Base-by-base conservation (phyloP, 1,139 yeast genomes). In the Hemisphaericaspora subhashii region DNA sequence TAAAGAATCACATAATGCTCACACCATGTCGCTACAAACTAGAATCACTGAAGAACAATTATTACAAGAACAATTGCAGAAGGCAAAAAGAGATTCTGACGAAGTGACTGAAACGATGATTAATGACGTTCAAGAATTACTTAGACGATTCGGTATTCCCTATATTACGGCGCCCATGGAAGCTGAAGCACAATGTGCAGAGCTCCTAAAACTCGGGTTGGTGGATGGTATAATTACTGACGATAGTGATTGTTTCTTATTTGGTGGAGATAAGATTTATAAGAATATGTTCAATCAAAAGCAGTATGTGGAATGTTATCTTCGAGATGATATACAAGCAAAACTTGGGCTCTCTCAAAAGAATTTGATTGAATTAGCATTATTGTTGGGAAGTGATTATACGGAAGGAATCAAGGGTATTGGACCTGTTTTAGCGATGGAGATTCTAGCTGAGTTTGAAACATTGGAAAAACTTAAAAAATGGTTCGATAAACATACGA, bases 151-250 rank as follows among this genome's bases (percentile, higher is more conserved):
- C 66, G 98, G 98, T 1, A 85, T 92, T 9, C 98, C 98, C 0
- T 92, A 79, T 51, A 77, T 92, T 6, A 87, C 96, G 0, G 97
- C 98, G 0, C 98, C 98, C 0, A 88, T 87, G 88, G 98, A 92
- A 62, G 98, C 98, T 1, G 98, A 92, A 65, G 97, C 98, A 0
- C 98, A 92, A 55, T 92, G 98, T 62, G 97, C 96, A 0, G 87
- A 83, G 48, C 64, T 92, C 9, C 62, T 79, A 36, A 60, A 63
- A 18, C 59, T 88, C 13, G 78, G 77, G 0, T 68, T 92, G 17
- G 97, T 92, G 2, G 98, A 94, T 60, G 99, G 98, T 0, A 86
- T 92, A 15, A 83, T 94, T 14, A 94, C 98, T 0, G 99, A 94
- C 59, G 99, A 94, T 68, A 87, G 96, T 51, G 99, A 94, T 74